Percentiles rank a stretch among this genome's conserved stretches.
Conservation (phyloP, 768 basidiomycete species). For the Pleurotus platypus region DNA sequence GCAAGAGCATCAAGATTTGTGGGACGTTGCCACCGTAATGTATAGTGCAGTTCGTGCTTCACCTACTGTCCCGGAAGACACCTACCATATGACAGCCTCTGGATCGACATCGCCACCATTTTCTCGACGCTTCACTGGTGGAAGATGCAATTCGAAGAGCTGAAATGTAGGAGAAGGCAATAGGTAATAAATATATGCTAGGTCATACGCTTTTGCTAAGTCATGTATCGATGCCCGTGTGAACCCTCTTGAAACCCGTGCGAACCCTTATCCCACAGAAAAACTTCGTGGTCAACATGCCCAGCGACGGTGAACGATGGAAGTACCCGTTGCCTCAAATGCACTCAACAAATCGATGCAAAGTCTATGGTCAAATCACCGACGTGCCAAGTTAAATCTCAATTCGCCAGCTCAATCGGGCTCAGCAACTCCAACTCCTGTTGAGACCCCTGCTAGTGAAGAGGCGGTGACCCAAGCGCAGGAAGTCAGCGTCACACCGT, state of each 20-base stretch:
- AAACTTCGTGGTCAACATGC: too few relatives aligned
- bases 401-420: conserved; percentile 39
- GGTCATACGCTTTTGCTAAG: too few relatives aligned
- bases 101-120: conserved; percentile 43
- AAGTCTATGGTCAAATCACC: conserved; percentile 69
- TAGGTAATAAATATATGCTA: too few relatives aligned
- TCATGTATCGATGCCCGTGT: too few relatives aligned
- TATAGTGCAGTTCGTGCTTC: conserved; percentile 18
- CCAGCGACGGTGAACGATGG: background rate
- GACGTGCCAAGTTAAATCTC: conserved; percentile 64
- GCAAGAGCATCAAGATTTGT: conserved; percentile 16
- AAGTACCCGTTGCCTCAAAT: conserved; percentile 38
- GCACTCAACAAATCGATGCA: conserved; percentile 77
- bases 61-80: conserved; percentile 39
- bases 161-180: too few relatives aligned
- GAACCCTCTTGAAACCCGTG: too few relatives aligned
- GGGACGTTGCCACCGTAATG: conserved; percentile 16
- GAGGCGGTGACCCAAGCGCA: conserved; percentile 16
- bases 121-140: conserved; percentile 32
- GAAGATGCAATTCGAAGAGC: too few relatives aligned
- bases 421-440: conserved; percentile 19
- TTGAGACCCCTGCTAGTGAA: conserved; percentile 16
- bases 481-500: conserved; percentile 11
- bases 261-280: too few relatives aligned
- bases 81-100: conserved; percentile 42